Evolutionary conservation across 345 rosid species (phyloP).

Genomic region (Gossypium australe): DNA sequence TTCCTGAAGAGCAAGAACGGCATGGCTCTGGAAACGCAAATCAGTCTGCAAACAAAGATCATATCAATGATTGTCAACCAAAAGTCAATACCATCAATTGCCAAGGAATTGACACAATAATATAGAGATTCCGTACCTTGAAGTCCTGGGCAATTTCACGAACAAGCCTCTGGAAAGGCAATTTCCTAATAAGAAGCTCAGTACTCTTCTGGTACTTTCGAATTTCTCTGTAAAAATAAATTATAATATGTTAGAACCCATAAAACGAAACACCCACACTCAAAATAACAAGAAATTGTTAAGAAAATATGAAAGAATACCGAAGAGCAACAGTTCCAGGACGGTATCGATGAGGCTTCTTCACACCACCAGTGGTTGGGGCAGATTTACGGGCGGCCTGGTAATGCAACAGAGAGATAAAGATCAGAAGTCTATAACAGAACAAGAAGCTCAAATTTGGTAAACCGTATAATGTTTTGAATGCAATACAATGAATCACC

Average conservation of each 20-base stretch:
- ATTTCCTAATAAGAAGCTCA: slow-evolving; percentile 80
- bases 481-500: slow-evolving; percentile 21
- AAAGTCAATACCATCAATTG: background rate
- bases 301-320: slow-evolving; percentile 17
- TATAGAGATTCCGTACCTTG: slow-evolving; percentile 31
- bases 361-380: slow-evolving; percentile 88
- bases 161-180: slow-evolving; percentile 84
- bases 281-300: background rate
- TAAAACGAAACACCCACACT: background rate
- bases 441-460: too few relatives aligned
- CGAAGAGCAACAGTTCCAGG: slow-evolving; percentile 96
- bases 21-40: slow-evolving; percentile 89
- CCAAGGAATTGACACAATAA: background rate
- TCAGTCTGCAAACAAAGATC: slow-evolving; percentile 42
- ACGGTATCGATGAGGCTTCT: slow-evolving; percentile 90
- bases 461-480: background rate
- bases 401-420: background rate
- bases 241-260: too few relatives aligned
- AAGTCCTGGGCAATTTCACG: slow-evolving; percentile 95
- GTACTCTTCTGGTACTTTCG: slow-evolving; percentile 94
- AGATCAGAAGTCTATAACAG: background rate
- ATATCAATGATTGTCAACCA: background rate
- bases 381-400: slow-evolving; percentile 97
- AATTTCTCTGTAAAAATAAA: slow-evolving; percentile 45
- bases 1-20: slow-evolving; percentile 82